Evolutionary conservation across 176 grass and related monocot genomes (phyloP).

Genomic region (Oryza rufipogon): DNA sequence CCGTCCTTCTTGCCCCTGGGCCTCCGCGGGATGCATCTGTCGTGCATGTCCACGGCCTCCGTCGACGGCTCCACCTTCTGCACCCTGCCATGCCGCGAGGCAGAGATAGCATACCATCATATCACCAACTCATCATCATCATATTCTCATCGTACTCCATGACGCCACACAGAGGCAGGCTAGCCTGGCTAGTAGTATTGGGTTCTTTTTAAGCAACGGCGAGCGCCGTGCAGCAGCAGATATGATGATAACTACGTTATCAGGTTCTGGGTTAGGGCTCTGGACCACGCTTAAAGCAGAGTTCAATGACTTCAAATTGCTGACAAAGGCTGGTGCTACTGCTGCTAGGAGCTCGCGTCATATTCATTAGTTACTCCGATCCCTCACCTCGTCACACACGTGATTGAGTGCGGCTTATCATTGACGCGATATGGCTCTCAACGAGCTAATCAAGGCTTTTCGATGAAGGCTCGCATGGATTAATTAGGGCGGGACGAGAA

Average conservation of each 20-base stretch:
- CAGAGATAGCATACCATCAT: neutral
- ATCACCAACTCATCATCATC: conserved; percentile 4
- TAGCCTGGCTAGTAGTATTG: neutral
- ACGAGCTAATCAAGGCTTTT: neutral
- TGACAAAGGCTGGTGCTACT: neutral
- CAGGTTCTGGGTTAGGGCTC: neutral
- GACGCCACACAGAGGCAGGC: neutral
- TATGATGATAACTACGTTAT: neutral
- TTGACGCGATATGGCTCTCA: neutral
- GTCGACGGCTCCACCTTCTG: conserved; percentile 54
- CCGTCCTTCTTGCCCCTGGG: conserved; percentile 58
- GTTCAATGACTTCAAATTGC: neutral
- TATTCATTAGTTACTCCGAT: neutral
- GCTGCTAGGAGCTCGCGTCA: neutral
- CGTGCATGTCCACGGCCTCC: conserved; percentile 59
- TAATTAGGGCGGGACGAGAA: neutral
- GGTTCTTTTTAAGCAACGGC: neutral
- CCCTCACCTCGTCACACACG: neutral
- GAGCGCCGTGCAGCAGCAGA: conserved; percentile 19
- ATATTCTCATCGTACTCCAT: conserved; percentile 18
- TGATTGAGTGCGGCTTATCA: neutral
- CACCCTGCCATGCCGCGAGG: conserved; percentile 49
- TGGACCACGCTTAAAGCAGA: neutral
- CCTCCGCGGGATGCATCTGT: conserved; percentile 72
- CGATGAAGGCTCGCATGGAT: conserved; percentile 4